Evolutionary conservation across 257 asterid species (phyloP), one percentile per base, ranked within the genome.

Genomic region (Fraxinus quadrangulata): DNA sequence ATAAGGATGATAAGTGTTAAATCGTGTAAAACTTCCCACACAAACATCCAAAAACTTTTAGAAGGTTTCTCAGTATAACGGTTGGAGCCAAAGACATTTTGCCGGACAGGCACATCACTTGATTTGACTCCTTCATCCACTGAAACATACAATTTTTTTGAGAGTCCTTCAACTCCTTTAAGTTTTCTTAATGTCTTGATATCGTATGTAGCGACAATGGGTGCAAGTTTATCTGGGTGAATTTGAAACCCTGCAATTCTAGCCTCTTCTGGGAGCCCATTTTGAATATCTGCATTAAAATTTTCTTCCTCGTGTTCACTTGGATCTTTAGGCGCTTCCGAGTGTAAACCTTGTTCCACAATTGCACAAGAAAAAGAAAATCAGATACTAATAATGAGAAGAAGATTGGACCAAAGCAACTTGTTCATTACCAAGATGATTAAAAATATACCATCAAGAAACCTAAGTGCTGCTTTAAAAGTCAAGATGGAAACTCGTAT

Each of bases 11-110:
- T 65, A 36, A 96, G 99, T 7, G 99, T 96, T 80, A 93, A 81
- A 83, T 96, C 99, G 1, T 93, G 98, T 77, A 93, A 87, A 75
- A 97, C 98, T 23, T 96, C 99, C 99, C 98, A 96, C 54, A 96
- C 92, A 83, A 93, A 96, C 88, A 88, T 74, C 96, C 96, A 90
- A 81, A 95, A 96, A 51, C 96, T 90, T 87, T 89, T 96, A 71
- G 92, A 74, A 40, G 97, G 98, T 77, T 93, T 96, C 83, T 96
- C 99, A 3, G 97, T 85, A 83, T 85, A 96, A 30, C 76, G 74
- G 82, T 96, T 96, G 82, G 91, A 70, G 65, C 99, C 98, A 78
- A 80, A 96, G 47, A 92, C 65, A 71, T 79, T 82, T 84, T 92
- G 89, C 82, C 99, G 91, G 23, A 79, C n/a, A 10, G 90, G 81